Base-by-base conservation (phyloP, 345 rosid species). In the Pugionium cornutum region DNA sequence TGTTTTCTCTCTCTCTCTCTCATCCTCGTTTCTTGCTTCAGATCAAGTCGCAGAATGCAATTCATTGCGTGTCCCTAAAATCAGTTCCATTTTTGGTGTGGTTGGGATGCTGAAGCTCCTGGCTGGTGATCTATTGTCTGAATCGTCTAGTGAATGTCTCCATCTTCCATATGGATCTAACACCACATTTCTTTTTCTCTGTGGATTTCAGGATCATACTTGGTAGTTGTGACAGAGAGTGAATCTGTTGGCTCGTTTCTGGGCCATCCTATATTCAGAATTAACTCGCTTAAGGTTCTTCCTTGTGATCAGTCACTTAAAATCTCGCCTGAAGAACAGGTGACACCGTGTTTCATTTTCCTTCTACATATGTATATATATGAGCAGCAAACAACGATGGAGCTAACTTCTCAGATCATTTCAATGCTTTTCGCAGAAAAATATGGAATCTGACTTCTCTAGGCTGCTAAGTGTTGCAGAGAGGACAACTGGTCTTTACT, bases 31-130 rank as follows among this genome's bases (percentile, higher is more conserved):
- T 9, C 67, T 2, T 56, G 6, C 33, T 31, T n/a, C 45, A 90
- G 97, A 84, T 72, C 75, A 74, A 45, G 82, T 88, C 55, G 89
- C 96, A 1, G 89, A 88, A 68, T 85, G 91, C 78, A 78, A 71
- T 59, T 75, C 86, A 40, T 57, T 90, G 73, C 88, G 96, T 7
- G 95, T 85, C 55, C 97, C 97, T 4, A 94, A 86, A 74, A 88
- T 86, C 68, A 83, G 72, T 59, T 77, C 87, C 4, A 79, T 94
- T 66, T 94, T 79, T 39, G 97, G 99, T 40, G 80, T 94, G 25
- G 80, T 85, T 48, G 99, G 99, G 55, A 78, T 90, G 95, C 78
- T 94, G 33, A 94, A 88, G 86, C 92, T 94, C 54, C 73, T 94
- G 32, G 90, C 92, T 74, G 96, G 97, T 87, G 25, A 49, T 18